Percentiles rank a stretch among this genome's conserved stretches.
phyloP scores from a whole-genome alignment of 768 basidiomycete species.

The Boletus speciosus region DNA sequence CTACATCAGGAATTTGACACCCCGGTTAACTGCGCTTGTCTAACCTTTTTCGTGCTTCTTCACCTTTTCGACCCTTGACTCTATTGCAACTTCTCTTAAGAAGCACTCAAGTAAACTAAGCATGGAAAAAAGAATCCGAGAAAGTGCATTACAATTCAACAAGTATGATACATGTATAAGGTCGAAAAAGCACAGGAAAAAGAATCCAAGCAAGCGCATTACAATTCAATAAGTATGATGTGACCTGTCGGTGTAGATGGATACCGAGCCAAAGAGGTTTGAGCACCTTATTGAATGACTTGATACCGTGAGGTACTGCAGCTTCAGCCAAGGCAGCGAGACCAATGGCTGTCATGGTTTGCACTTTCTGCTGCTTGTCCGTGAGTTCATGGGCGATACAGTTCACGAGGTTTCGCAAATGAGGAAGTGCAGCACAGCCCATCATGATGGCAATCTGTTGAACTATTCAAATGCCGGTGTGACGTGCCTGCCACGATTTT shows the following conservation, averaged over 20 bases:
- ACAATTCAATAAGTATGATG: too few species aligned
- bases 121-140: too few species aligned
- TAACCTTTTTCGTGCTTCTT: too few species aligned
- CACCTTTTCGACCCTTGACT: too few species aligned
- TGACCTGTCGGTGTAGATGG: conserved; percentile 52
- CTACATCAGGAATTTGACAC: too few species aligned
- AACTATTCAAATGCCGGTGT: conserved; percentile 98
- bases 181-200: too few species aligned
- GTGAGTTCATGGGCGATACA: conserved; percentile 84
- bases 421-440: conserved; percentile 97
- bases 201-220: too few species aligned
- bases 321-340: conserved; percentile 95
- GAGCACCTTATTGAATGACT: conserved; percentile 95
- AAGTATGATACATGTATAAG: too few species aligned
- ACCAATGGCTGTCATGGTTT: conserved; percentile 75
- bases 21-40: too few species aligned
- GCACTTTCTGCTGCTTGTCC: conserved; percentile 77
- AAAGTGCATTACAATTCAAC: too few species aligned
- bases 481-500: conserved; percentile 99
- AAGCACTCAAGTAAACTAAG: too few species aligned
- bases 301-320: conserved; percentile 97
- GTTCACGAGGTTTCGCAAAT: conserved; percentile 92
- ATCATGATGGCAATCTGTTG: conserved; percentile 99
- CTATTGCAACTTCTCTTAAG: too few species aligned
- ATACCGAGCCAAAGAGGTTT: conserved; percentile 80